A percentile compares a stretch with the other conserved stretches of the same genome.
Conservation (phyloP, 805 yeast genomes). For the Metschnikowia kofuensis region DNA sequence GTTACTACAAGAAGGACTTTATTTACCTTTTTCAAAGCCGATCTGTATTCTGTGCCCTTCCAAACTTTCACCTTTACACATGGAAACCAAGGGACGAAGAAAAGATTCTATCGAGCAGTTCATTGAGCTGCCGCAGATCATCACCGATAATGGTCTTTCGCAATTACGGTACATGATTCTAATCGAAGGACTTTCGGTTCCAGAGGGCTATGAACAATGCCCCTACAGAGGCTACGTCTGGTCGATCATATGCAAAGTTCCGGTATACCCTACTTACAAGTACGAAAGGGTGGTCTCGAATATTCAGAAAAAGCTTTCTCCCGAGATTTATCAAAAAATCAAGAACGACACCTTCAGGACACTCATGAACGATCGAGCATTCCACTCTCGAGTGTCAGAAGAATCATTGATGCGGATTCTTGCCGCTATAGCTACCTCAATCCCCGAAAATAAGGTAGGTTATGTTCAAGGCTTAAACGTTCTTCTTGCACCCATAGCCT, state of each 20-base stretch:
- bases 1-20: too few relatives aligned
- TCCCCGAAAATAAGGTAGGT: constrained; percentile 30
- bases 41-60: not conserved
- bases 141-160: constrained; percentile 47
- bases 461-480: constrained; percentile 96
- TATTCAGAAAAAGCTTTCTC: constrained; percentile 46
- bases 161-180: constrained; percentile 45
- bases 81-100: constrained; percentile 34
- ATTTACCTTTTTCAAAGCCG: too few relatives aligned
- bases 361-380: constrained; percentile 65
- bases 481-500: constrained; percentile 78
- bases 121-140: constrained; percentile 41
- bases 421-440: constrained; percentile 64
- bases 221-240: constrained; percentile 76
- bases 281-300: constrained; percentile 50
- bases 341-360: constrained; percentile 86
- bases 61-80: not conserved
- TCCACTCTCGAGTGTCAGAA: constrained; percentile 67
- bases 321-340: constrained; percentile 63
- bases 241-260: constrained; percentile 69
- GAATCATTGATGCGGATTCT: constrained; percentile 63
- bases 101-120: constrained; percentile 56
- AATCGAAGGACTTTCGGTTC: constrained; percentile 39
- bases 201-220: constrained; percentile 50
- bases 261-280: constrained; percentile 52